A percentile compares a stretch with the other conserved stretches of the same genome.
phyloP scores from a whole-genome alignment of 192 early-diverging fungal genomes.

The Thoreauomyces humboldtii region DNA sequence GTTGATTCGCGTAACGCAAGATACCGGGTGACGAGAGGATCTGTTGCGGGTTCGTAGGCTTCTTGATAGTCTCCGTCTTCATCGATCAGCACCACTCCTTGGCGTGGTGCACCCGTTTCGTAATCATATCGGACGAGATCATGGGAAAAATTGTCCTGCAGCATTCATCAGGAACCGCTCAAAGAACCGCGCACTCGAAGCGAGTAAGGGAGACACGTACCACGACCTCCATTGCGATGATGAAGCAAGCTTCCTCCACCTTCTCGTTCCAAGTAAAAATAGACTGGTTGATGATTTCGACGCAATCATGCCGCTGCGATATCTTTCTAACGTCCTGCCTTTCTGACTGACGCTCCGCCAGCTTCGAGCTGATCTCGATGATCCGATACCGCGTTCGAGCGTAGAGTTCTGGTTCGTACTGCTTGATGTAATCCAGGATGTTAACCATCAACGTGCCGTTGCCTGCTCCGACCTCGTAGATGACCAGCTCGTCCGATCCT shows the following conservation, averaged over 20 bases:
- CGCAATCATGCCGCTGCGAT: slow-evolving; percentile 27
- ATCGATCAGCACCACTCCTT: slow-evolving; percentile 80
- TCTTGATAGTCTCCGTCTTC: slow-evolving; percentile 83
- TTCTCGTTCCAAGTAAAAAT: slow-evolving; percentile 85
- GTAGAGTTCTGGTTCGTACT: slow-evolving; percentile 77
- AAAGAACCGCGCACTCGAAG: background rate
- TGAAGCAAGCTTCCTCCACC: slow-evolving; percentile 77
- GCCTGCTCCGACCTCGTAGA: slow-evolving; percentile 96
- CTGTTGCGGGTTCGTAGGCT: slow-evolving; percentile 74
- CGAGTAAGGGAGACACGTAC: slow-evolving; percentile 56
- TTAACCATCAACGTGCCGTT: slow-evolving; percentile 95
- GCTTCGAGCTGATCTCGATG: slow-evolving; percentile 87
- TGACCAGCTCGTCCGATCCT: slow-evolving; percentile 51
- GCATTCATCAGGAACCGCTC: background rate
- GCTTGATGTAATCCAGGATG: slow-evolving; percentile 83
- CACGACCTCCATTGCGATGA: slow-evolving; percentile 96
- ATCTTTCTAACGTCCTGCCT: slow-evolving; percentile 13
- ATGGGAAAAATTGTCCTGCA: slow-evolving; percentile 93
- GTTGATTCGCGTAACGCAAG: slow-evolving; percentile 58
- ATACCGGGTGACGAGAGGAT: slow-evolving; percentile 74
- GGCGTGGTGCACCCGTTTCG: slow-evolving; percentile 66
- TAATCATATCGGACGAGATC: slow-evolving; percentile 88
- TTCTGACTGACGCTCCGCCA: slow-evolving; percentile 56
- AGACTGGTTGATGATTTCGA: slow-evolving; percentile 83
- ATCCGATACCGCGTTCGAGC: slow-evolving; percentile 77